Evolutionary conservation across 768 basidiomycete species (phyloP).

Genomic region (Hericium coralloides): DNA sequence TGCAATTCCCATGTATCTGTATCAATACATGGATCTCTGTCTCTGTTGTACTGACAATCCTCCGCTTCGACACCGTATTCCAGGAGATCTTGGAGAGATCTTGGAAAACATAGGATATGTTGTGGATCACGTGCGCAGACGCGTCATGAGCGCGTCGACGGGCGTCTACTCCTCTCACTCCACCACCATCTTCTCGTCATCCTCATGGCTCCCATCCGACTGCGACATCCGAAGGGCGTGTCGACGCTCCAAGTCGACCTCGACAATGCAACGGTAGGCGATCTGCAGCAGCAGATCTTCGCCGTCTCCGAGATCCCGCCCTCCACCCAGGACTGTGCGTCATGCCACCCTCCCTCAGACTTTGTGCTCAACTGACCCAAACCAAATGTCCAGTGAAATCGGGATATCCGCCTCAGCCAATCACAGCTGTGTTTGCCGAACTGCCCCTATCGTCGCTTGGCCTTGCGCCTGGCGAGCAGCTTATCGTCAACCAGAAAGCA

Average conservation of each 20-base stretch:
- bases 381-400: constrained; percentile 45
- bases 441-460: constrained; percentile 72
- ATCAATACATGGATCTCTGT: not conserved
- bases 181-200: not conserved
- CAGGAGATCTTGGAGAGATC: too few relatives aligned
- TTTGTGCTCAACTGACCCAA: not conserved
- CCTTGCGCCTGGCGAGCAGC: constrained; percentile 71
- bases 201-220: constrained; percentile 61
- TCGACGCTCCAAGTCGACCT: constrained; percentile 66
- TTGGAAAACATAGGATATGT: too few relatives aligned
- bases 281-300: constrained; percentile 69
- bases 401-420: constrained; percentile 76
- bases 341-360: not conserved
- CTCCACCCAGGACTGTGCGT: constrained; percentile 70
- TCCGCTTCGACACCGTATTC: too few relatives aligned
- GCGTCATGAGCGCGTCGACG: not conserved
- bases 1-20: not conserved
- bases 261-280: constrained; percentile 52
- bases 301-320: constrained; percentile 60
- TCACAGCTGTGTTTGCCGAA: constrained; percentile 59
- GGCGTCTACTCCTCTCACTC: not conserved
- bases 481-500: constrained; percentile 57
- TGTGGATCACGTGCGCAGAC: not conserved
- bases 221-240: constrained; percentile 81
- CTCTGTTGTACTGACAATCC: not conserved